Evolutionary conservation across 139 green algal genomes (phyloP).

Genomic region (Tetradesmus obliquus): DNA sequence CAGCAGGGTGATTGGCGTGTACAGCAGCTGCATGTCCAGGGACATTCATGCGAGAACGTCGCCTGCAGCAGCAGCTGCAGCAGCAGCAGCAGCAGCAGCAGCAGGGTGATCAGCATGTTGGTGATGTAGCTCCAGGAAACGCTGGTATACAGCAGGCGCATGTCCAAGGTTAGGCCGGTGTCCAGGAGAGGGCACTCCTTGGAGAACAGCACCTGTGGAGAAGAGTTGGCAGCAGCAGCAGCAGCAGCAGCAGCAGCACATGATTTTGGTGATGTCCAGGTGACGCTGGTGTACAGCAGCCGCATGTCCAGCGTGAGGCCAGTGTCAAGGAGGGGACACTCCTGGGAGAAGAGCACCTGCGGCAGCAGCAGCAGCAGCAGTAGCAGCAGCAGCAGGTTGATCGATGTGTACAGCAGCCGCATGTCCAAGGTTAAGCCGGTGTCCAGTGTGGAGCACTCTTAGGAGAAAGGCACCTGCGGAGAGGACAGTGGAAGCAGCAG

Average conservation of each 20-base stretch:
- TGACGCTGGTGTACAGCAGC: slow-evolving; percentile 59
- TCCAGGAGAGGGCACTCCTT: neutral
- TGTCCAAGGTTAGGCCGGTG: neutral
- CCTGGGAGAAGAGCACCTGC: slow-evolving; percentile 32
- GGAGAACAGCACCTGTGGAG: neutral
- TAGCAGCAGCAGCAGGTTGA: no score
- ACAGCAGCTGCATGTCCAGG: no score
- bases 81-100: neutral
- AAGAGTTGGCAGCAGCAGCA: neutral
- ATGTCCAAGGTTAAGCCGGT: no score
- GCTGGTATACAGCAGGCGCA: neutral
- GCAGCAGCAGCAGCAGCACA: neutral
- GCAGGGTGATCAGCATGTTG: neutral
- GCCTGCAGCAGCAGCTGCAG: neutral
- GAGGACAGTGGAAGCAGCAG: no score
- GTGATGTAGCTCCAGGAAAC: neutral
- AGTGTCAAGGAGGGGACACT: slow-evolving; percentile 53
- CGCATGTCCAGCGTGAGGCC: slow-evolving; percentile 53
- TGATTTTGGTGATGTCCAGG: slow-evolving; percentile 49
- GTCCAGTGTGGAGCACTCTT: neutral
- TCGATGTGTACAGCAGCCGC: neutral
- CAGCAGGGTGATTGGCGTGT: neutral
- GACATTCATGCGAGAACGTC: no score
- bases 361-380: neutral
- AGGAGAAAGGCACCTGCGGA: no score